Percentiles rank a stretch among this genome's conserved stretches.
These are phyloP conservation scores for Candida saitoana DNA, from an alignment of 805 yeast genomes.

Conservation along the genomic window DNA sequence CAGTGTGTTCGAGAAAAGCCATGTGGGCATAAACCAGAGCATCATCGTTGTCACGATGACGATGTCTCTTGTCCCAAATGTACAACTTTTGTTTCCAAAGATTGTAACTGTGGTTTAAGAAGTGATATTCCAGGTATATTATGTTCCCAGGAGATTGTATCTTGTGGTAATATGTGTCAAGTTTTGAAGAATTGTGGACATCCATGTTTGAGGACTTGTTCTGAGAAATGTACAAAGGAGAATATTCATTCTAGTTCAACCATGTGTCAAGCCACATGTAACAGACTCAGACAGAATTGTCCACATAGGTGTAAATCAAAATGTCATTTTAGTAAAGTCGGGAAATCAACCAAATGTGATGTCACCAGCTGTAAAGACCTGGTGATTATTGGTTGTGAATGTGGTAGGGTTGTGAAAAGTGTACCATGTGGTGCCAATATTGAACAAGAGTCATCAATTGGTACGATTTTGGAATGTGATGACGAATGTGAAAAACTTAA, in stretches of 20 bases:
- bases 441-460: conserved; percentile 26
- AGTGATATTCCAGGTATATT: conserved; percentile 53
- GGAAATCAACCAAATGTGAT: conserved; percentile 44
- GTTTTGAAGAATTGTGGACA: conserved; percentile 38
- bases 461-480: conserved; percentile 55
- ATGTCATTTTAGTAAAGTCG: conserved; percentile 56
- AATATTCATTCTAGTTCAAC: conserved; percentile 47
- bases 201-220: conserved; percentile 55
- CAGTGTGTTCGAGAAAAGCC: conserved; percentile 55
- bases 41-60: conserved; percentile 74
- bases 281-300: conserved; percentile 48
- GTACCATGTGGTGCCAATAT: conserved; percentile 58
- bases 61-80: conserved; percentile 70
- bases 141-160: conserved; percentile 64
- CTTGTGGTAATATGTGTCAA: conserved; percentile 49
- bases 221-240: conserved; percentile 54
- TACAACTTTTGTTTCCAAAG: conserved; percentile 51
- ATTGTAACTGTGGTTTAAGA: conserved; percentile 59
- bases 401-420: conserved; percentile 51
- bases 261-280: conserved; percentile 58
- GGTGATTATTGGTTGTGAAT: conserved; percentile 54
- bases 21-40: conserved; percentile 71
- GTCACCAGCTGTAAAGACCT: conserved; percentile 46
- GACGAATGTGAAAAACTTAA: conserved; percentile 60
- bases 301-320: conserved; percentile 60